Conservation (phyloP, 1,139 yeast species). For the Debaryomyces robertsiae region DNA sequence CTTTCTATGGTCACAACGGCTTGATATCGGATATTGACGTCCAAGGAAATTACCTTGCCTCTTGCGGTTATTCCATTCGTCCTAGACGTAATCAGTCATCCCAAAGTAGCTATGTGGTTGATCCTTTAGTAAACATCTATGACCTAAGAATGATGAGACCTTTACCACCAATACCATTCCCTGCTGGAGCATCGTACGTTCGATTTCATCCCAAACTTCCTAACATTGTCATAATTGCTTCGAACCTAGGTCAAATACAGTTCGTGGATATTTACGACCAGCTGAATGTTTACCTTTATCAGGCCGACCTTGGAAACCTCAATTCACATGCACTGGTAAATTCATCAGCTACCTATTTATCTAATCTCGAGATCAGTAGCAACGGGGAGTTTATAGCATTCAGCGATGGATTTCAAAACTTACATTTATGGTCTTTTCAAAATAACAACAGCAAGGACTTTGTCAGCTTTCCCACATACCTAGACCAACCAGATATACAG, state of each 20-base stretch:
- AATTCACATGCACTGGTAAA: conserved; percentile 10
- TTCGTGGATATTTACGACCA: conserved; percentile 84
- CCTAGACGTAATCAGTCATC: conserved; percentile 28
- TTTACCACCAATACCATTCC: conserved; percentile 80
- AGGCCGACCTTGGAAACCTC: conserved; percentile 52
- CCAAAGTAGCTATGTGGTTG: conserved; percentile 43
- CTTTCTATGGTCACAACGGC: conserved; percentile 75
- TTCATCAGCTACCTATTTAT: conserved; percentile 35
- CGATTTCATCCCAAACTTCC: conserved; percentile 86
- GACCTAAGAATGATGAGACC: conserved; percentile 78
- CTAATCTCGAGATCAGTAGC: conserved; percentile 66
- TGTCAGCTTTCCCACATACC: conserved; percentile 48
- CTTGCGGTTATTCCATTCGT: conserved; percentile 78
- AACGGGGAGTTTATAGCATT: conserved; percentile 81
- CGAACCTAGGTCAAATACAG: conserved; percentile 80
- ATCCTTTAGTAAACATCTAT: conserved; percentile 81
- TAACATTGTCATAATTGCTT: conserved; percentile 72
- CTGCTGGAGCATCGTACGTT: conserved; percentile 87
- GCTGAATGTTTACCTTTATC: conserved; percentile 60
- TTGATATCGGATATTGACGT: conserved; percentile 77
- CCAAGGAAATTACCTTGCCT: conserved; percentile 72
- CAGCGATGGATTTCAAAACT: conserved; percentile 61
- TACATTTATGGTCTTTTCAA: conserved; percentile 75
- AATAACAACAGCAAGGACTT: conserved; percentile 40
- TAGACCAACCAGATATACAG: conserved; percentile 52